phyloP scores from a whole-genome alignment of 768 basidiomycete species.

The Cytidiella melzeri region DNA sequence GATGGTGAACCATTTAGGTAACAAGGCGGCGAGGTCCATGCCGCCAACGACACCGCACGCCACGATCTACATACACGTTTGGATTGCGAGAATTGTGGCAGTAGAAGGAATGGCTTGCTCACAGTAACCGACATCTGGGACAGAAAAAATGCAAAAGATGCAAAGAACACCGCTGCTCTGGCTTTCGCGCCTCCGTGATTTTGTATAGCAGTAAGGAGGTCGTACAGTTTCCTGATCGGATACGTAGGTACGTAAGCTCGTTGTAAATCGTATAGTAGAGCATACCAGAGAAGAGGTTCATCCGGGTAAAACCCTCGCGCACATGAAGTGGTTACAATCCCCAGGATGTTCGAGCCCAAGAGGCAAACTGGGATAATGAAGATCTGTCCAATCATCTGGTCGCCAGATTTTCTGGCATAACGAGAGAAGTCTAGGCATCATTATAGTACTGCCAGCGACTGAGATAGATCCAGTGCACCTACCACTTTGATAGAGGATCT shows the following conservation, averaged over 20 bases:
- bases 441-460: not conserved
- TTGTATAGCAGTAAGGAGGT: constrained; percentile 27
- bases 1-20: constrained; percentile 23
- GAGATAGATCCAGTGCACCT: not conserved
- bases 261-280: not conserved
- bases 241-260: not conserved
- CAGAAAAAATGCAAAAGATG: constrained; percentile 26
- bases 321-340: constrained; percentile 26
- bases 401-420: constrained; percentile 26
- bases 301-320: constrained; percentile 28
- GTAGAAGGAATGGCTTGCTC: not conserved
- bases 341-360: constrained; percentile 26
- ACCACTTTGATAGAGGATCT: constrained; percentile 22
- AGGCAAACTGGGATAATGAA: constrained; percentile 27
- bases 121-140: constrained; percentile 28
- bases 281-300: constrained; percentile 25
- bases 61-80: constrained; percentile 15
- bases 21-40: constrained; percentile 27
- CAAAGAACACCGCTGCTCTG: constrained; percentile 29
- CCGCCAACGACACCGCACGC: constrained; percentile 30
- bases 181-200: constrained; percentile 23
- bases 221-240: constrained; percentile 25
- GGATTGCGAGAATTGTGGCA: not conserved
- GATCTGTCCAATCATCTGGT: constrained; percentile 28
- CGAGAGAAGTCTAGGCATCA: constrained; percentile 27